Conservation (phyloP, 305 asterid genomes). For the Rubia balearica region DNA sequence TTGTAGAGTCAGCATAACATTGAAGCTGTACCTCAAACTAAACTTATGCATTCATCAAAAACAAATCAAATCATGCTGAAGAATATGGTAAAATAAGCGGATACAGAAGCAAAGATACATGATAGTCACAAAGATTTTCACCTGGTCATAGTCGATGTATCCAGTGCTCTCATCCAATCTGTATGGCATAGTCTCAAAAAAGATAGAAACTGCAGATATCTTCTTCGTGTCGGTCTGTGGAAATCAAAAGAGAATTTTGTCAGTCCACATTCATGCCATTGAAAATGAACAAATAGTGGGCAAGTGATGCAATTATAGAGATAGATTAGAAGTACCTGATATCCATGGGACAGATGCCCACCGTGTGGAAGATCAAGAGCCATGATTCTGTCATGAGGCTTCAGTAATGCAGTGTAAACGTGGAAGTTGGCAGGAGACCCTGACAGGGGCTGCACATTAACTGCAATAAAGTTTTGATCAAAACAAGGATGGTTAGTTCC, state of each 20-base stretch:
- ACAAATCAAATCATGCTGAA: slow-evolving; percentile 2
- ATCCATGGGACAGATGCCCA: slow-evolving; percentile 87
- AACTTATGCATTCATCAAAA: slow-evolving; percentile 2
- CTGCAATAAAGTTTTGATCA: slow-evolving; percentile 32
- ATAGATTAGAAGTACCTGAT: slow-evolving; percentile 39
- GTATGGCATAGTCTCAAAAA: slow-evolving; percentile 94
- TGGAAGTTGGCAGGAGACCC: slow-evolving; percentile 83
- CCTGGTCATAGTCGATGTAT: slow-evolving; percentile 83
- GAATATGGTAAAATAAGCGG: not conserved
- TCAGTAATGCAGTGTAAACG: slow-evolving; percentile 73
- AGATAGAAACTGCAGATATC: slow-evolving; percentile 85
- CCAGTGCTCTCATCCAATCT: slow-evolving; percentile 87
- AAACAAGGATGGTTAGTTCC: not conserved
- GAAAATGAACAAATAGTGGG: not conserved
- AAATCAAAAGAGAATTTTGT: slow-evolving; percentile 15
- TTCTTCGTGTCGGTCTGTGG: slow-evolving; percentile 82
- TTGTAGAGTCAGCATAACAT: not conserved
- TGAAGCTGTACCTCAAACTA: slow-evolving; percentile 1
- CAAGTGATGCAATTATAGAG: not conserved
- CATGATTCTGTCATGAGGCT: slow-evolving; percentile 83
- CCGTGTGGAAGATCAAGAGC: slow-evolving; percentile 96
- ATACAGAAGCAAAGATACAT: slow-evolving; percentile 1
- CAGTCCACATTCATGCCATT: slow-evolving; percentile 1
- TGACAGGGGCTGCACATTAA: slow-evolving; percentile 79
- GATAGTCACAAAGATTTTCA: slow-evolving; percentile 15